A percentile compares a stretch with the other conserved stretches of the same genome.
These are phyloP conservation scores for Agapanthus africanus DNA, from an alignment of 106 monocot species.

Conservation along the genomic window DNA sequence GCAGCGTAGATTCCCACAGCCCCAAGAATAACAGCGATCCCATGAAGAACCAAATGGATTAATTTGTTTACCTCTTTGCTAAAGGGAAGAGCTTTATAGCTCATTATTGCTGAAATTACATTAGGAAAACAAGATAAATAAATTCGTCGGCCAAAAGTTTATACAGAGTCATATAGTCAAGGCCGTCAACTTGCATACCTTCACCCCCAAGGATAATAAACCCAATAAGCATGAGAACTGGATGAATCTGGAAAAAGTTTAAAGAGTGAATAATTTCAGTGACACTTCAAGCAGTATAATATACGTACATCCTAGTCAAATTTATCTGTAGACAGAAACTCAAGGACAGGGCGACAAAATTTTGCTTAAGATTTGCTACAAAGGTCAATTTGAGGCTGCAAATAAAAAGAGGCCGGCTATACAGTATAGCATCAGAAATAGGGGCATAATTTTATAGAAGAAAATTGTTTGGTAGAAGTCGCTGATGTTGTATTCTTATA, in stretches of 20 bases:
- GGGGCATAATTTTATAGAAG: too few species aligned
- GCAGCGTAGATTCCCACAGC: constrained; percentile 72
- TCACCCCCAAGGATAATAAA: constrained; percentile 77
- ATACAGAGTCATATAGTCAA: too few species aligned
- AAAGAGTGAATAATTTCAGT: neutral
- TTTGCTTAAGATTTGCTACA: neutral
- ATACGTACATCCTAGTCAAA: too few species aligned
- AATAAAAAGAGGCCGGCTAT: neutral
- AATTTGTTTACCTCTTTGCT: constrained; percentile 67
- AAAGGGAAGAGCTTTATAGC: constrained; percentile 64
- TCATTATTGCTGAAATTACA: constrained; percentile 71
- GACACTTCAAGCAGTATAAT: too few species aligned
- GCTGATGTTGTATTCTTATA: too few species aligned
- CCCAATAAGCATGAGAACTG: constrained; percentile 90
- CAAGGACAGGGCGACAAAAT: neutral
- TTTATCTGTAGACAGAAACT: too few species aligned
- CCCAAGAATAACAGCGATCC: constrained; percentile 60
- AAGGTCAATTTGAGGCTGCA: too few species aligned
- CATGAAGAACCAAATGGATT: constrained; percentile 71
- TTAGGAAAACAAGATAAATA: neutral
- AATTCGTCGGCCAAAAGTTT: too few species aligned
- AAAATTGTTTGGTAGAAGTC: too few species aligned
- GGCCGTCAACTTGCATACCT: constrained; percentile 30
- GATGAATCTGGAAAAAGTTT: constrained; percentile 53
- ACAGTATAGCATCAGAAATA: too few species aligned